Evolutionary conservation across 2,329 filamentous ascomycete genomes (phyloP).

Genomic region (Rhynchosporium agropyri): DNA sequence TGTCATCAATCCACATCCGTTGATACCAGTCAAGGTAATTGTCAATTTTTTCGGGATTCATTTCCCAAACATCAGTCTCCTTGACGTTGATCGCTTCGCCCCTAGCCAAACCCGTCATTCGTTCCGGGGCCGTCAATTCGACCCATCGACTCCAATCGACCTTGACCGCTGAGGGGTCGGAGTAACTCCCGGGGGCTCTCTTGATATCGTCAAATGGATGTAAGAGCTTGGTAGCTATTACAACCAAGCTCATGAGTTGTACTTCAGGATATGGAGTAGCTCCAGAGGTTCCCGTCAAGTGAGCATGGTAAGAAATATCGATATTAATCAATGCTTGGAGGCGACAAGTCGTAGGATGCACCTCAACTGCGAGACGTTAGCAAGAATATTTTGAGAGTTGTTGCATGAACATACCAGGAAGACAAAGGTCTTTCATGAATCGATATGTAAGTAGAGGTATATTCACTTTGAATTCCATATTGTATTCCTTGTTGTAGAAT

Average conservation of each 20-base stretch:
- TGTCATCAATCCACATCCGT: conserved; percentile 60
- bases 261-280: conserved; percentile 72
- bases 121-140: conserved; percentile 47
- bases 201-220: conserved; percentile 70
- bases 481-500: conserved; percentile 68
- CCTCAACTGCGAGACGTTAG: conserved; percentile 57
- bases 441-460: conserved; percentile 67
- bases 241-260: conserved; percentile 68
- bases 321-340: conserved; percentile 50
- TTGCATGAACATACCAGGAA: conserved; percentile 63
- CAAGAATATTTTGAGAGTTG: not conserved
- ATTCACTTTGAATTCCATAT: conserved; percentile 71
- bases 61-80: conserved; percentile 63
- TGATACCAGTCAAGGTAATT: conserved; percentile 82
- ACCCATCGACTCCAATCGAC: conserved; percentile 78
- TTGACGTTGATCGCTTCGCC: conserved; percentile 56
- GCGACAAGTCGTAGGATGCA: conserved; percentile 60
- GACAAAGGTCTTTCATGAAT: conserved; percentile 69
- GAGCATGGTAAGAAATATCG: conserved; percentile 60
- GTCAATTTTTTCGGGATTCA: conserved; percentile 66
- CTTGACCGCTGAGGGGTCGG: conserved; percentile 59
- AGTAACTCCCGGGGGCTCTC: conserved; percentile 52
- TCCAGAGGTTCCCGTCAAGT: conserved; percentile 47
- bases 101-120: conserved; percentile 41
- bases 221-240: conserved; percentile 77